Base-by-base conservation (phyloP, 2,329 filamentous ascomycete genomes). In the Talaromyces sp. region DNA sequence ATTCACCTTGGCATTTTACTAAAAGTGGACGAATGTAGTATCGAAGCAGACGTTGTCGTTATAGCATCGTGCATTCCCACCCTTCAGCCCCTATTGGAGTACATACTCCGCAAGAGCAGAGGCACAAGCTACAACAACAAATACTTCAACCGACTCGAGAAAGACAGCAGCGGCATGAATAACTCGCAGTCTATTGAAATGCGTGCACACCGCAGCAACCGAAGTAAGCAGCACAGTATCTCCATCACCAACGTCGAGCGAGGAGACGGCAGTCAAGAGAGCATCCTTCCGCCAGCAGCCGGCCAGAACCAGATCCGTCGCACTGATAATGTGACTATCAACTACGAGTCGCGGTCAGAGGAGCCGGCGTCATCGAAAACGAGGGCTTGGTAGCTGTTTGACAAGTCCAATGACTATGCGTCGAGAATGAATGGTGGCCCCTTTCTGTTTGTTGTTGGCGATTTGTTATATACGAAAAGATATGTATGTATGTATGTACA, bases 21-120 rank as follows among this genome's bases (percentile, higher is more conserved):
- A 48, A 62, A 8, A 27, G 56, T n/a, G 2, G 10, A 48, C 45
- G 8, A 43, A 24, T 7, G 43, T 31, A 73, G 72, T 60, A 69
- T 76, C 45, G 74, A 76, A 69, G 72, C 71, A 13, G 69, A 75
- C 62, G 67, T 72, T 22, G 70, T 75, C 65, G 71, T 77, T 58
- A 71, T 77, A 60, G 74, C 72, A 6, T 70, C 73, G 5, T 76
- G 75, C 64, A 76, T 77, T 22, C 75, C 75, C 6, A 76, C 72
- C 19, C 68, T 76, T 2, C 72, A 70, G 33, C 74, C 75, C 3
- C 67, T 76, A 3, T 65, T 75, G 48, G 77, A 76, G 16, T 50
- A 67, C 13, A 39, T 70, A 37, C 24, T 69, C 11, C 52, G 61
- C 22, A 58, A 33, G 27, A 52, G 62, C 22, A 61, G 48, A 37